Conservation (phyloP, 2,329 filamentous ascomycete genomes). For the Pseudogymnoascus sp. region DNA sequence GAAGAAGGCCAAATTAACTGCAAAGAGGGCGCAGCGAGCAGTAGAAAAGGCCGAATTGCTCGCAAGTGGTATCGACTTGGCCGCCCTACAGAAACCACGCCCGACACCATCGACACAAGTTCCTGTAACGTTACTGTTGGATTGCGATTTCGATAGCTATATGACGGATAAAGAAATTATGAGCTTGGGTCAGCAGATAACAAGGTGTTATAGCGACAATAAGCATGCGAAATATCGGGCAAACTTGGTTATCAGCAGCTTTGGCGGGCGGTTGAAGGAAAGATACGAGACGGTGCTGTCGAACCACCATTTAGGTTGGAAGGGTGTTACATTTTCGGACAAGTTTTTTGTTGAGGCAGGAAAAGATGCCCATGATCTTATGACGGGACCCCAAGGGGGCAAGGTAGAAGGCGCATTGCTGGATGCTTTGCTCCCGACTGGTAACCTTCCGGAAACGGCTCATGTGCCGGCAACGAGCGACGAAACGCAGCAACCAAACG, state of each 20-base stretch:
- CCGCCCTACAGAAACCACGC: conserved; percentile 21
- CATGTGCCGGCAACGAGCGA: conserved; percentile 24
- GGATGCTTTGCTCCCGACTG: neutral
- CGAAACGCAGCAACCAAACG: conserved; percentile 22
- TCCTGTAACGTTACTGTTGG: conserved; percentile 74
- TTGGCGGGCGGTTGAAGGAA: conserved; percentile 64
- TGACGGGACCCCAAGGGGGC: conserved; percentile 52
- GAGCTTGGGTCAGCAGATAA: conserved; percentile 76
- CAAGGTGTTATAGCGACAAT: conserved; percentile 85
- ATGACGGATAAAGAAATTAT: conserved; percentile 84
- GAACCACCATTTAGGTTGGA: conserved; percentile 71
- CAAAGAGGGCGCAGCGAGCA: conserved; percentile 43
- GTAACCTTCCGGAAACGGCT: neutral
- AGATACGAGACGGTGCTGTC: conserved; percentile 71
- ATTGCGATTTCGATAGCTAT: conserved; percentile 84
- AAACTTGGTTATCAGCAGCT: conserved; percentile 71
- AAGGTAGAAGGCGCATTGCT: conserved; percentile 43
- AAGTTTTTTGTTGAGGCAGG: conserved; percentile 67
- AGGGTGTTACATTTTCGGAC: conserved; percentile 63
- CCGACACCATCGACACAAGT: conserved; percentile 42
- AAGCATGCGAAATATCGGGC: conserved; percentile 57
- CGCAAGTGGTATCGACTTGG: conserved; percentile 29
- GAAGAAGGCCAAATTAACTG: conserved; percentile 45
- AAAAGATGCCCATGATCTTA: conserved; percentile 56
- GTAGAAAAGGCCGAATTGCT: conserved; percentile 38